Evolutionary conservation across 371 early-diverging fungal genomes (phyloP).

Genomic region (Globomyces sp.): DNA sequence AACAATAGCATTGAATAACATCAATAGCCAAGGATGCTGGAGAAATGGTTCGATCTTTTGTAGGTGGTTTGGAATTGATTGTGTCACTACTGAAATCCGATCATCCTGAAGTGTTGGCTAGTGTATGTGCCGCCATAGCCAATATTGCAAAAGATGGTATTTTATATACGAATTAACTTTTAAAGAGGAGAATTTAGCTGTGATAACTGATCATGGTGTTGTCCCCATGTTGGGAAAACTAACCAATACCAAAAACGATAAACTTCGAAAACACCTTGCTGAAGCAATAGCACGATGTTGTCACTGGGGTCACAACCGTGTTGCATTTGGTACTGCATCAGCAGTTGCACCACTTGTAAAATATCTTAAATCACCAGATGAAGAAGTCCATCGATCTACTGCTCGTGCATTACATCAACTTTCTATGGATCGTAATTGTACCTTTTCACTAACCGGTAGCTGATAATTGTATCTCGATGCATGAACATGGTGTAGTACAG

Average conservation of each 20-base stretch:
- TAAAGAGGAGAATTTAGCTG: slow-evolving; percentile 59
- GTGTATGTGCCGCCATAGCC: slow-evolving; percentile 61
- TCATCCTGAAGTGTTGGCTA: slow-evolving; percentile 51
- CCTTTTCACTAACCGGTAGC: slow-evolving; percentile 25
- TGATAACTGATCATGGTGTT: slow-evolving; percentile 66
- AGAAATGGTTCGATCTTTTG: slow-evolving; percentile 64
- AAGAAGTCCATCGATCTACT: slow-evolving; percentile 55
- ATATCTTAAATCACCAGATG: slow-evolving; percentile 54
- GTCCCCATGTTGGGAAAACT: slow-evolving; percentile 60
- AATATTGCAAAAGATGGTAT: slow-evolving; percentile 59
- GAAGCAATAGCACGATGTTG: slow-evolving; percentile 61
- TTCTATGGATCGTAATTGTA: slow-evolving; percentile 54
- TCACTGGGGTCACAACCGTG: slow-evolving; percentile 61
- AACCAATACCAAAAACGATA: slow-evolving; percentile 51
- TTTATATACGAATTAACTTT: not conserved
- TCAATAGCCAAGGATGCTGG: slow-evolving; percentile 52
- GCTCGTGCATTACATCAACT: slow-evolving; percentile 60
- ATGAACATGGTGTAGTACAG: slow-evolving; percentile 61
- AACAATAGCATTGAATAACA: no score
- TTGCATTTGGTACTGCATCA: slow-evolving; percentile 55
- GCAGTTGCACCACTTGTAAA: slow-evolving; percentile 61
- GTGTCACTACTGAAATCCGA: slow-evolving; percentile 60
- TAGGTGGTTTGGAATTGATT: slow-evolving; percentile 60
- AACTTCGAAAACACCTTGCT: slow-evolving; percentile 52
- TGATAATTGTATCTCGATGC: slow-evolving; percentile 63